Evolutionary conservation across 1,284 basidiomycete genomes (phyloP).

Genomic region (Mycosarcoma mackinlayi): DNA sequence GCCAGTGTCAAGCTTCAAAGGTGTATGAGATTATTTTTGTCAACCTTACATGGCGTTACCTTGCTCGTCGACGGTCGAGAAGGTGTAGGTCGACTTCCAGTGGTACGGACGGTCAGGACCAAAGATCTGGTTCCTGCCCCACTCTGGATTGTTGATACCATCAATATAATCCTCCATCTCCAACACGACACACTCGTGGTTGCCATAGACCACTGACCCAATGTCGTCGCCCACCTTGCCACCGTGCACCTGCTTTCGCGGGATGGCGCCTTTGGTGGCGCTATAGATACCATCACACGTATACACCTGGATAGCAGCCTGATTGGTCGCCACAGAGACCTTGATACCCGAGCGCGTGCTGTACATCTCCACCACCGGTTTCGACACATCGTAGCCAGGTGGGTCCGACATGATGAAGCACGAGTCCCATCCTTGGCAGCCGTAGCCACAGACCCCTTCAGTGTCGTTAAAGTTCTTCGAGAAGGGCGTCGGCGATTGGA

Average conservation of each 20-base stretch:
- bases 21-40: background rate
- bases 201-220: constrained; percentile 52
- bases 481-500: constrained; percentile 48
- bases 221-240: constrained; percentile 52
- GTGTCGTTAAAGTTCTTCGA: constrained; percentile 53
- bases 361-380: constrained; percentile 54
- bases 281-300: constrained; percentile 51
- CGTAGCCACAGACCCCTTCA: constrained; percentile 51
- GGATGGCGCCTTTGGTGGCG: constrained; percentile 52
- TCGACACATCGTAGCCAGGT: constrained; percentile 41
- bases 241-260: constrained; percentile 60
- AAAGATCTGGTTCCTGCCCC: constrained; percentile 58
- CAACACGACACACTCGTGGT: constrained; percentile 56
- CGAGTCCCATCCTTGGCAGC: constrained; percentile 61
- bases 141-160: constrained; percentile 57
- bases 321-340: constrained; percentile 50
- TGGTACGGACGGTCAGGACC: constrained; percentile 51
- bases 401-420: constrained; percentile 59
- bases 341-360: constrained; percentile 57
- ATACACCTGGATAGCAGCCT: constrained; percentile 60
- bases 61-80: constrained; percentile 47
- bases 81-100: constrained; percentile 60
- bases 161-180: constrained; percentile 64
- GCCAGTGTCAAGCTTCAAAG: too few species aligned
- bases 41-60: constrained; percentile 23